Base-by-base conservation (phyloP, 805 yeast species). In the Saccharomycopsis capsularis region DNA sequence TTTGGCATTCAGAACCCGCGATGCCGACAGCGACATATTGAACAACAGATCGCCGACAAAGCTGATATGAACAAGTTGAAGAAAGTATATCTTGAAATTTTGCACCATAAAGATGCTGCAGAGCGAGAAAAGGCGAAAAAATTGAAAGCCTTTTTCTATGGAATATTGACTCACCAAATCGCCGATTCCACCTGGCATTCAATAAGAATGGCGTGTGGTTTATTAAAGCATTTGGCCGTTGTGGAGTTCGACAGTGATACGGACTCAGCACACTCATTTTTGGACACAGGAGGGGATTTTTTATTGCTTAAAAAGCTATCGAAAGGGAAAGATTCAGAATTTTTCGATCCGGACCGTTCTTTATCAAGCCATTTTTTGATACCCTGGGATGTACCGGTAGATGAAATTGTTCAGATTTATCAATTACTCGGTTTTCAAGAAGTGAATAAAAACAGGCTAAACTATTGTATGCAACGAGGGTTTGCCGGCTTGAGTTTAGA, bases 161-260 rank as follows among this genome's bases (percentile, higher is more conserved):
- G 88, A 0, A 60, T 80, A 0, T 69, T 79, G 48, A 65, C 79
- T 1, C 88, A 82, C 59, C 87, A 82, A 54, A 68, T 81, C 0
- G 69, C 81, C 2, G 88, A 82, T 55, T 73, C 79, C 0, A 68
- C 81, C 23, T 82, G 88, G 88, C 89, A 82, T 59, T 79, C 85
- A 0, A 59, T 79, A 4, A 67, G 76, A 2, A 60, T 77, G 29
- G 61, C 68, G 13, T 57, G 60, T 49, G 88, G 89, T 0, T 57
- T 82, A n/a, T 60, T 82, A 34, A 60, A 68, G 35, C 71, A 71
- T 56, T 55, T 81, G 50, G 67, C 79, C 0, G 67, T 66, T 22
- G 60, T 71, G 29, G 88, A 82, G 51, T 82, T 81, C 57, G 68
- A 63, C 48, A 82, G 79, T 0, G 71, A 74, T 51, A 56, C 59